phyloP scores from a whole-genome alignment of 2,329 filamentous ascomycete genomes.

The Alternaria hordeiaustralica region DNA sequence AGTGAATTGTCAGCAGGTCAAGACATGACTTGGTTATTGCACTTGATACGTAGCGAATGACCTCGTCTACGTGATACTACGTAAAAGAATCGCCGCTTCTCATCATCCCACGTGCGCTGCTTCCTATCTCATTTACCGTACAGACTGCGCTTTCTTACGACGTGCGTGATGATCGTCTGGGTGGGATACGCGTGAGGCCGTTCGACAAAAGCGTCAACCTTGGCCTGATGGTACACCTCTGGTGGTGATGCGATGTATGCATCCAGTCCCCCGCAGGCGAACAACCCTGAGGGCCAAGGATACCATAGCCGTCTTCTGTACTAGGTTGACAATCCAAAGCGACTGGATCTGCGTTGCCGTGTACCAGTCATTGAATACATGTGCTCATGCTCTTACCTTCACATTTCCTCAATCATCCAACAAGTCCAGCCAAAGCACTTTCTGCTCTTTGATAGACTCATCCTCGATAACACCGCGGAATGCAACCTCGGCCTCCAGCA shows the following conservation, averaged over 20 bases:
- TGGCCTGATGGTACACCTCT: too few species aligned
- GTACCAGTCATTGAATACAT: not conserved
- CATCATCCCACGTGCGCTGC: not conserved
- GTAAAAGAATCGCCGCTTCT: not conserved
- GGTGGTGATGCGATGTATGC: not conserved
- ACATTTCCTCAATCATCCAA: slow-evolving; percentile 7
- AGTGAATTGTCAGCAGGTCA: not conserved
- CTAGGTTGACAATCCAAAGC: not conserved
- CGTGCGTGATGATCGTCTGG: not conserved
- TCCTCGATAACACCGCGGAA: slow-evolving; percentile 22
- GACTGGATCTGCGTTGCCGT: not conserved
- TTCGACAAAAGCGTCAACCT: not conserved
- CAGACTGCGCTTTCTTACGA: not conserved
- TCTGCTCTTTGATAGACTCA: slow-evolving; percentile 21
- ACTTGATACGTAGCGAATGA: not conserved
- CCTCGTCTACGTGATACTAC: fast-evolving
- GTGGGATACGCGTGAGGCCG: not conserved
- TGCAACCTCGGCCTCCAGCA: slow-evolving; percentile 11
- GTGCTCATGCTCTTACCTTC: not conserved
- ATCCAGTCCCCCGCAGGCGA: not conserved
- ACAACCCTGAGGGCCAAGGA: not conserved
- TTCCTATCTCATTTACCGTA: not conserved
- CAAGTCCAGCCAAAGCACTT: slow-evolving; percentile 12
- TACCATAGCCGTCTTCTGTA: not conserved
- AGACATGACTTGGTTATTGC: not conserved